phyloP scores from a whole-genome alignment of 805 yeast genomes.

The Metschnikowia dekortorum region DNA sequence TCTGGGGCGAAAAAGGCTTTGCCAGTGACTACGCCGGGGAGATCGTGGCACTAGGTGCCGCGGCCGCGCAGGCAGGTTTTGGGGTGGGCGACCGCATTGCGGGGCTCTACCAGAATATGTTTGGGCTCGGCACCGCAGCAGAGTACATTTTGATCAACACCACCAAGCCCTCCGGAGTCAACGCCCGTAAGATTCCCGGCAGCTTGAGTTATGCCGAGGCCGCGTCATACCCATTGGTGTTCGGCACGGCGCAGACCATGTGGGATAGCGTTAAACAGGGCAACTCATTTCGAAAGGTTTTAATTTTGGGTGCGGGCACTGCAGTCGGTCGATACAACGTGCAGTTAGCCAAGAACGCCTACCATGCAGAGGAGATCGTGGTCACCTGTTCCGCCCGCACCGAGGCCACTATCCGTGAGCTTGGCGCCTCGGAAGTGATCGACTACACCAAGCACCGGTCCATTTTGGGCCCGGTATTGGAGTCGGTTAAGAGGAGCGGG shows the following conservation, averaged over 20 bases:
- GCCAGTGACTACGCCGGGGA: constrained; percentile 34
- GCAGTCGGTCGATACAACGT: constrained; percentile 56
- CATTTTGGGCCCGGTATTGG: constrained; percentile 28
- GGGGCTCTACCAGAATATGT: constrained; percentile 19
- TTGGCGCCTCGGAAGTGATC: constrained; percentile 58
- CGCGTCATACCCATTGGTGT: constrained; percentile 61
- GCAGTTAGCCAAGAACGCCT: constrained; percentile 49
- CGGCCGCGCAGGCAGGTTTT: constrained; percentile 17
- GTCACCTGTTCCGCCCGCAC: constrained; percentile 54
- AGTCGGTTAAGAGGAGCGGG: constrained; percentile 26
- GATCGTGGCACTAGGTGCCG: constrained; percentile 29
- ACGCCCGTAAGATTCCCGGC: constrained; percentile 42
- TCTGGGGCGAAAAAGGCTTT: constrained; percentile 19
- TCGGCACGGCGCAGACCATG: constrained; percentile 55
- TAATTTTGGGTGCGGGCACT: constrained; percentile 73
- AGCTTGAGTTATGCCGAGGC: constrained; percentile 51
- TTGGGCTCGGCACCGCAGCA: constrained; percentile 39
- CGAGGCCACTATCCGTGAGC: constrained; percentile 33
- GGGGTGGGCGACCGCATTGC: constrained; percentile 28
- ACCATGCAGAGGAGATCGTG: constrained; percentile 47
- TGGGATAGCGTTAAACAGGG: constrained; percentile 28
- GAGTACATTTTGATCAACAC: constrained; percentile 45
- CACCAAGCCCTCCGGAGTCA: constrained; percentile 23
- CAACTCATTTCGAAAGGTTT: constrained; percentile 43
- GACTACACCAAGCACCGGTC: constrained; percentile 50